These are phyloP conservation scores for Psophocarpus tetragonolobus DNA, from an alignment of 306 rosid genomes.

Conservation along the genomic window DNA sequence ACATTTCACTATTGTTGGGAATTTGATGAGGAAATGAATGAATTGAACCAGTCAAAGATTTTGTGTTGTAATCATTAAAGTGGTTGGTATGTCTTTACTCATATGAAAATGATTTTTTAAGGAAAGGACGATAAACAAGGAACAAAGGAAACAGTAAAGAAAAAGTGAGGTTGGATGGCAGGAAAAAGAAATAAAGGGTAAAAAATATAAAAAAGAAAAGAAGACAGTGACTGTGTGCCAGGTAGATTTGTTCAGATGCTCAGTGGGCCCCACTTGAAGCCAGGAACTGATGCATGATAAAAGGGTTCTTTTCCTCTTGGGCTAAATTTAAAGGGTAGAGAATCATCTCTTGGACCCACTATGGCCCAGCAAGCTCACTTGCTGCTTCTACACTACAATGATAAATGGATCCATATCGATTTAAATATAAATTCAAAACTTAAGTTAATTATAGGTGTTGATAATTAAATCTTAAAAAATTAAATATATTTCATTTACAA, in stretches of 20 bases:
- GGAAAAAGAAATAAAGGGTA: slow-evolving; percentile 39
- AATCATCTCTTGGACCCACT: slow-evolving; percentile 37
- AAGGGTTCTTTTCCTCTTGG: slow-evolving; percentile 56
- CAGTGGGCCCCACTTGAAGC: slow-evolving; percentile 44
- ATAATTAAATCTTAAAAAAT: too few species aligned
- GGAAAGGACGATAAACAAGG: slow-evolving; percentile 60
- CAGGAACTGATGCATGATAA: slow-evolving; percentile 55
- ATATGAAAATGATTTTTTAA: slow-evolving; percentile 91
- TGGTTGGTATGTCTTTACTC: slow-evolving; percentile 56
- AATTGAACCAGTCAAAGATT: slow-evolving; percentile 77
- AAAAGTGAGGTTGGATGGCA: slow-evolving; percentile 63
- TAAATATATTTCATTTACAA: too few species aligned
- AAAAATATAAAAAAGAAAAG: slow-evolving; percentile 57
- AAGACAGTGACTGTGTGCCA: slow-evolving; percentile 63
- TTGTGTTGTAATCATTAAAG: slow-evolving; percentile 82
- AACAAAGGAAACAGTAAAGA: slow-evolving; percentile 62
- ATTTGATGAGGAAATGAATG: too few species aligned
- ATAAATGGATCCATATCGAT: neutral
- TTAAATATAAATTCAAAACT: too few species aligned
- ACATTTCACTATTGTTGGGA: neutral
- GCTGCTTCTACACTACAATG: neutral
- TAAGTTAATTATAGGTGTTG: too few species aligned
- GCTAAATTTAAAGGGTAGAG: slow-evolving; percentile 27
- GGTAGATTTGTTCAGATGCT: slow-evolving; percentile 60
- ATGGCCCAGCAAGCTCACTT: slow-evolving; percentile 13